Base-by-base conservation (phyloP, 2,329 filamentous ascomycete species). In the Amauroascus verrucosus region DNA sequence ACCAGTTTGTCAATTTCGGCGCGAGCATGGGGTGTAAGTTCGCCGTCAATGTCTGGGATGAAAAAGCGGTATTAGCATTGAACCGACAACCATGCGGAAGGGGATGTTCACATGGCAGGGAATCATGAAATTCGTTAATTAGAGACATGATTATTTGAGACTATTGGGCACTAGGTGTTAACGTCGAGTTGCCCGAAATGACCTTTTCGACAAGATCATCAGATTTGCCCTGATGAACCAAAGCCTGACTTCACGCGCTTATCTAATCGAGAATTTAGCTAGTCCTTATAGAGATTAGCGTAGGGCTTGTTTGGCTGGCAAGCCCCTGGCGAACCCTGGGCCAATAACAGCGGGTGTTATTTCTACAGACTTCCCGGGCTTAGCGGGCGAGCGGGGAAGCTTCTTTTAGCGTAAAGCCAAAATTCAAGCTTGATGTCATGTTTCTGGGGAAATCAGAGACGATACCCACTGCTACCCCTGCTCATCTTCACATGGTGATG, bases 1-100 rank as follows among this genome's bases (percentile, higher is more conserved):
- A 96, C 84, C 59, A 91, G 80, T 58, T 80, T 73, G 67, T 82
- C 75, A 54, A 88, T 88, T 57, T 81, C 78, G 54, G 77, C 72
- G 63, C 86, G 81, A 63, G 82, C 80, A 48, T 63, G 57, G 43
- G 66, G 60, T 5, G 84, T 83, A 38, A 85, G 85, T 51, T 85
- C 80, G 16, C 76, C 64, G 72, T 98, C 91, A 68, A 97, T 85
- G 72, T 95, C 88, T 94, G 68, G 30, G 33, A 24, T 24, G 51
- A 35, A 14, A 41, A 18, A 26, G 7, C 7, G 35, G 24, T 40
- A 51, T 51, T 59, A 62, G 55, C 54, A 51, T 49, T 9, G 40
- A 20, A 16, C 2, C 3, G 37, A 47, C 7, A 40, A 35, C n/a
- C 16, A 20, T 13, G 26, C 55, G 18, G 37, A 60, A 32, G 51